Percentiles rank a stretch among this genome's conserved stretches.
Conservation (phyloP, 495 filamentous ascomycete species). For the Aspergillus wentii region DNA sequence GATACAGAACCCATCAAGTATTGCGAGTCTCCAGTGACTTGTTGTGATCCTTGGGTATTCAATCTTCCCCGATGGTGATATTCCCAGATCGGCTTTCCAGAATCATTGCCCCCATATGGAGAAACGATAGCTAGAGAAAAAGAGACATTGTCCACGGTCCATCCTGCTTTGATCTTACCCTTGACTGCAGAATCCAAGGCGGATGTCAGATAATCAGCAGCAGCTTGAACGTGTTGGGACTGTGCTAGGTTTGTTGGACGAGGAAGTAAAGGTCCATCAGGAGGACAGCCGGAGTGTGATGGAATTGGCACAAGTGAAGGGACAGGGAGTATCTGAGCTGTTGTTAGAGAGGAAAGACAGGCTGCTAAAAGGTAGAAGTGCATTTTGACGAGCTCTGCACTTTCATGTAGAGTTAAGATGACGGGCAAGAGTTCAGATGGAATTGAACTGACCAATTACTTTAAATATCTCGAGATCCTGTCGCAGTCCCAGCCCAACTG, state of each 20-base stretch:
- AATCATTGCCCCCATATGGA: slow-evolving; percentile 1
- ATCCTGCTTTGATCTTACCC: slow-evolving; percentile 10
- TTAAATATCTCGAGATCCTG: too few species aligned
- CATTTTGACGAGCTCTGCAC: too few species aligned
- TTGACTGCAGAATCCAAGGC: slow-evolving; percentile 6
- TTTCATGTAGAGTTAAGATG: too few species aligned
- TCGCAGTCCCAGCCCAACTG: too few species aligned
- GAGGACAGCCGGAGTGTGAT: slow-evolving; percentile 5
- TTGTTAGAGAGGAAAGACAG: background rate
- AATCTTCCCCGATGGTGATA: slow-evolving; percentile 14
- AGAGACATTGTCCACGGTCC: slow-evolving; percentile 8
- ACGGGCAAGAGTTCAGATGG: too few species aligned
- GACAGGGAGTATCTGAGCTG: slow-evolving; percentile 4
- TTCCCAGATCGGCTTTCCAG: slow-evolving; percentile 9
- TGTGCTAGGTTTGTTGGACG: slow-evolving; percentile 8
- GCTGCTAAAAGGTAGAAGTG: background rate
- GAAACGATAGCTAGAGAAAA: slow-evolving; percentile 10
- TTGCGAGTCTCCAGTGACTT: slow-evolving; percentile 8
- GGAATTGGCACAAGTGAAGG: slow-evolving; percentile 3
- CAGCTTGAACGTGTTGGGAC: slow-evolving; percentile 4
- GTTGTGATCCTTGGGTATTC: background rate
- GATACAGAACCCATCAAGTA: slow-evolving; percentile 15
- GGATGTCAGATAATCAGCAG: slow-evolving; percentile 1
- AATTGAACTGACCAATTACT: too few species aligned
- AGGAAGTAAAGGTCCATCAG: slow-evolving; percentile 10